A percentile compares a stretch with the other conserved stretches of the same genome.
Evolutionary conservation across 331 rosid genomes (phyloP).

Genomic region (Erythrophleum ivorense): DNA sequence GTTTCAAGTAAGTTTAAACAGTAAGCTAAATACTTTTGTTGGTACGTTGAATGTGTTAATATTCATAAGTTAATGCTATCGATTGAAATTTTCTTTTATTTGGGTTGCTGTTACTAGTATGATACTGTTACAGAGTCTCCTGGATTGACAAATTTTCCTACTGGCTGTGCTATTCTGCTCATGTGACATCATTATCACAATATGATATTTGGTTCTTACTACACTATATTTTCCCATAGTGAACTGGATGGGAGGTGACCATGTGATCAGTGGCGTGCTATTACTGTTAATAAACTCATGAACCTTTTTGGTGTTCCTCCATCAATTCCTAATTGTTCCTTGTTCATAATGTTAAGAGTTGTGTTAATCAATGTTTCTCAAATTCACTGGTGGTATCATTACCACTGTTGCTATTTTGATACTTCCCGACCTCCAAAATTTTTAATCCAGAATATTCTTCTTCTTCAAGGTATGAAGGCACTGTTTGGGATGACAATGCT

Average conservation of each 20-base stretch:
- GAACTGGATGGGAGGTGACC: slow-evolving; percentile 1
- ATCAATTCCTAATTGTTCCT: background rate
- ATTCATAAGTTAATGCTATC: background rate
- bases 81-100: background rate
- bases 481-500: slow-evolving; percentile 97
- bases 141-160: background rate
- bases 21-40: background rate
- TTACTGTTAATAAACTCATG: background rate
- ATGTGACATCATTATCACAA: background rate
- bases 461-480: slow-evolving; percentile 84
- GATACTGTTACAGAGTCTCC: background rate
- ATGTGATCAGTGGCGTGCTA: background rate
- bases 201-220: background rate
- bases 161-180: background rate
- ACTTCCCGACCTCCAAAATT: background rate
- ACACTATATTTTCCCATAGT: background rate
- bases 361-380: background rate
- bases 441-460: slow-evolving; percentile 3
- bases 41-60: background rate
- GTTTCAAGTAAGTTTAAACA: background rate
- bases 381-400: background rate
- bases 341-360: background rate
- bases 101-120: background rate
- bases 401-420: background rate
- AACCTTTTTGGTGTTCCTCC: background rate